Evolutionary conservation across 306 rosid genomes (phyloP).

Genomic region (Herpetospermum pedunculosum): DNA sequence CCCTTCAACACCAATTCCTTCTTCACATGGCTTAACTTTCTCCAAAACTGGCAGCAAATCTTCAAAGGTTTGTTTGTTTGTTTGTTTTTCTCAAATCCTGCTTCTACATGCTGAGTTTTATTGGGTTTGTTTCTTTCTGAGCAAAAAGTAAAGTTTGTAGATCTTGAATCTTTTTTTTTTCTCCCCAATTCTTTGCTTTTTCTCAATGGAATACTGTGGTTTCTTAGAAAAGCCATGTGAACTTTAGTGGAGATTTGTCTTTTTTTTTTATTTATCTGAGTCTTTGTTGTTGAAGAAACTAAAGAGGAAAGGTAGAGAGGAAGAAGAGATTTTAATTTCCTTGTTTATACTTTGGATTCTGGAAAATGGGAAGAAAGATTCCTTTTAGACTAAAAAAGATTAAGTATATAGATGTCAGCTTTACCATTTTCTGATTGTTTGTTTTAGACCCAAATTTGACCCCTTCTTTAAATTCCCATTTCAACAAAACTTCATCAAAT

Average conservation of each 20-base stretch:
- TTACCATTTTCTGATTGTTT: background rate
- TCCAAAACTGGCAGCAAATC: slow-evolving; percentile 37
- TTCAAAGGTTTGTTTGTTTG: slow-evolving; percentile 31
- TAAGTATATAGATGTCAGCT: background rate
- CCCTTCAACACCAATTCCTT: slow-evolving; percentile 33
- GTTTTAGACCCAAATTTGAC: background rate
- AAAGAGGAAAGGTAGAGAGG: background rate
- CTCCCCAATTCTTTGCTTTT: background rate
- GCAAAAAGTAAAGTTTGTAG: background rate
- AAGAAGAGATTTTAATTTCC: background rate
- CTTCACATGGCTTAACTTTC: slow-evolving; percentile 30
- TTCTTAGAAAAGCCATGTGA: background rate
- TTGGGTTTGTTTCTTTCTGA: background rate
- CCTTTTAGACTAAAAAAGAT: background rate
- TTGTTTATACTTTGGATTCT: background rate
- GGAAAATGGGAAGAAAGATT: background rate
- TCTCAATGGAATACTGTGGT: background rate
- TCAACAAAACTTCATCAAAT: background rate
- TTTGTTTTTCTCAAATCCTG: background rate
- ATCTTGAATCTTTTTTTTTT: background rate
- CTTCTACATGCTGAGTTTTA: background rate
- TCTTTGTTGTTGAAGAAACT: slow-evolving; percentile 1
- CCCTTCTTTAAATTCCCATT: background rate
- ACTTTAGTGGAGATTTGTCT: background rate
- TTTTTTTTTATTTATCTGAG: background rate